Evolutionary conservation across 148 eudicot genomes (phyloP).

Genomic region (Simmondsia chinensis): DNA sequence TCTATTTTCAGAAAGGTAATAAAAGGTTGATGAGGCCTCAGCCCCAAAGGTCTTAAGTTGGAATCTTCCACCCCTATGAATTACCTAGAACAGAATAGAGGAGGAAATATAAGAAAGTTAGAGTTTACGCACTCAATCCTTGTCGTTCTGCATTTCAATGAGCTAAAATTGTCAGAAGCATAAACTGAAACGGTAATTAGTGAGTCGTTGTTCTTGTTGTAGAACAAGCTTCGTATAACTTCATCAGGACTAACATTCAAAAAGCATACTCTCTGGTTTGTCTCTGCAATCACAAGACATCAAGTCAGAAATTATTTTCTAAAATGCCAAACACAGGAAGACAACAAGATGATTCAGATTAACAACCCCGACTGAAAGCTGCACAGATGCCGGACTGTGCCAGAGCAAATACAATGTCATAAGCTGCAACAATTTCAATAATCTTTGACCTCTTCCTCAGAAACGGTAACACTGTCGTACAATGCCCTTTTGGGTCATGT

Average conservation of each 20-base stretch:
- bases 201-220: constrained; percentile 94
- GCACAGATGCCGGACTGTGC: constrained; percentile 96
- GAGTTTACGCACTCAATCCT: constrained; percentile 69
- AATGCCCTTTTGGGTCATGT: constrained; percentile 93
- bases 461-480: constrained; percentile 62
- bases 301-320: too few species aligned
- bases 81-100: not conserved
- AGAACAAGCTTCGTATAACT: constrained; percentile 94
- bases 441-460: constrained; percentile 77
- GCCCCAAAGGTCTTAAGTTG: not conserved
- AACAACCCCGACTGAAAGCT: constrained; percentile 86
- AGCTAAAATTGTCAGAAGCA: constrained; percentile 90
- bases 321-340: too few species aligned
- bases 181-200: constrained; percentile 96
- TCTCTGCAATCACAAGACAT: constrained; percentile 57
- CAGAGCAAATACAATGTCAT: constrained; percentile 91
- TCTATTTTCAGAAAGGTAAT: not conserved
- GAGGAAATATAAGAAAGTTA: not conserved
- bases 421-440: constrained; percentile 94
- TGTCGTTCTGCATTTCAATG: constrained; percentile 94
- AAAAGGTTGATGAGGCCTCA: not conserved
- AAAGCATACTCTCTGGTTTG: constrained; percentile 89
- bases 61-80: too few species aligned
- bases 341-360: not conserved
- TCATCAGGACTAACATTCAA: constrained; percentile 82